Evolutionary conservation across 257 asterid genomes (phyloP).

Genomic region (Mitragyna speciosa): DNA sequence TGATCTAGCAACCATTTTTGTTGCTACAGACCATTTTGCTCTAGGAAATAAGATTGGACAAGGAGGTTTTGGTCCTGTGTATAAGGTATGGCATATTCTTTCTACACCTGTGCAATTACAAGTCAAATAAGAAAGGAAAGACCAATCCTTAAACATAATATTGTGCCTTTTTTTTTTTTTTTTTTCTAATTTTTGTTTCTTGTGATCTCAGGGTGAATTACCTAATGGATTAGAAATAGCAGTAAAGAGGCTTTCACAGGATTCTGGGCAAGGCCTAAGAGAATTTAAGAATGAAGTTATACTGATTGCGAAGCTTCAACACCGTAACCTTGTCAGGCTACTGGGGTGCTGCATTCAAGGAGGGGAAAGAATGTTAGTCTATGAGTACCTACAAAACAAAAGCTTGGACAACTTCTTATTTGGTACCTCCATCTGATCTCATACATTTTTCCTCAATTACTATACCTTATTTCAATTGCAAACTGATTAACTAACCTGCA

Average conservation of each 20-base stretch:
- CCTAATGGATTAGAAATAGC: slow-evolving; percentile 30
- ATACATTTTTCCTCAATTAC: background rate
- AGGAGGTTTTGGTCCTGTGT: slow-evolving; percentile 17
- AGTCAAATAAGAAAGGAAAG: background rate
- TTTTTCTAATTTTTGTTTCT: background rate
- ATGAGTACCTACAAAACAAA: slow-evolving; percentile 35
- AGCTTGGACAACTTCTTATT: slow-evolving; percentile 39
- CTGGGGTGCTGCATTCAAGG: slow-evolving; percentile 35
- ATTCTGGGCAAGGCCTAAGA: slow-evolving; percentile 36
- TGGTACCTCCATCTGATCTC: slow-evolving; percentile 17
- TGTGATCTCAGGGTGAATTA: slow-evolving; percentile 21
- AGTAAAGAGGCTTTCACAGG: slow-evolving; percentile 35
- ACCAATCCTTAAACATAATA: no score
- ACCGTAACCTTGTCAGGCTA: slow-evolving; percentile 35
- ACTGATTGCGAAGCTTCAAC: slow-evolving; percentile 37
- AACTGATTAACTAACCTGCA: background rate
- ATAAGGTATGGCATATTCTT: background rate
- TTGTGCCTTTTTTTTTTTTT: no score
- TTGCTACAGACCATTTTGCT: slow-evolving; percentile 8
- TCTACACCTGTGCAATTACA: background rate
- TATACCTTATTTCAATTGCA: background rate
- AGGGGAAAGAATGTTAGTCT: slow-evolving; percentile 28
- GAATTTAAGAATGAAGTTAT: slow-evolving; percentile 36
- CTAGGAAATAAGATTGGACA: slow-evolving; percentile 13
- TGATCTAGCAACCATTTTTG: slow-evolving; percentile 2